Percentiles rank a stretch among this genome's conserved stretches.
phyloP scores from a whole-genome alignment of 495 filamentous ascomycete genomes.

The Talaromyces proteolyticus region DNA sequence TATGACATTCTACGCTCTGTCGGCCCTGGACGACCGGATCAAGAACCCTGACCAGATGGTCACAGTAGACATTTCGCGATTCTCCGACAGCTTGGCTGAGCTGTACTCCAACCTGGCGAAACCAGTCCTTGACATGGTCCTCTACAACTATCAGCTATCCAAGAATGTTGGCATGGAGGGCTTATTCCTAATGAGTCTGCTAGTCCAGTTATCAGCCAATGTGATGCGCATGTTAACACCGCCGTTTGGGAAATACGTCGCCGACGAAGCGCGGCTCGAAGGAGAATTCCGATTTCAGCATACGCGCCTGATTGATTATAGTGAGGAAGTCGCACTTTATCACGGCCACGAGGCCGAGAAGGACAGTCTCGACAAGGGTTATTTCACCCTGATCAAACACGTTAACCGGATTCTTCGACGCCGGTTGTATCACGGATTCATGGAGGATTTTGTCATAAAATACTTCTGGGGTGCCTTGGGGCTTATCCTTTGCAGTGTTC shows the following conservation, averaged over 20 bases:
- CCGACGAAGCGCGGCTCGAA: constrained; percentile 89
- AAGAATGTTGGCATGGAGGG: constrained; percentile 93
- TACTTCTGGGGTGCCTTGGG: constrained; percentile 98
- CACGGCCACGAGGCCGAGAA: constrained; percentile 94
- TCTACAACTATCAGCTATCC: constrained; percentile 91
- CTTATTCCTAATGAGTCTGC: constrained; percentile 84
- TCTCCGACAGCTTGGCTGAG: constrained; percentile 91
- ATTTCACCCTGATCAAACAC: constrained; percentile 98
- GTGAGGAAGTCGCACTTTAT: constrained; percentile 91
- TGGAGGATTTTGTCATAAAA: constrained; percentile 99
- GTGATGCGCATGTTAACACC: constrained; percentile 93
- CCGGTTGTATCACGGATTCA: constrained; percentile 90
- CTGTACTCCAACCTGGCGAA: constrained; percentile 98
- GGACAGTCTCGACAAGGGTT: constrained; percentile 94
- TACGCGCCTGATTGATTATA: constrained; percentile 88
- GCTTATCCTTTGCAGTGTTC: constrained; percentile 88
- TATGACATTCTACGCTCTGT: constrained; percentile 97
- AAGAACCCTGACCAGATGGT: constrained; percentile 98
- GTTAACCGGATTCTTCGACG: constrained; percentile 90
- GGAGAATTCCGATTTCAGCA: constrained; percentile 96
- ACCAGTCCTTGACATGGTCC: constrained; percentile 86
- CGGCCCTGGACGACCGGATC: constrained; percentile 92
- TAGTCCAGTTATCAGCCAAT: constrained; percentile 88
- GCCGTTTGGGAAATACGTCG: constrained; percentile 97
- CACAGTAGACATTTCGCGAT: constrained; percentile 91